Evolutionary conservation across 164 flowering plant genomes (phyloP).

Genomic region (Kalanchoe fedtschenkoi): DNA sequence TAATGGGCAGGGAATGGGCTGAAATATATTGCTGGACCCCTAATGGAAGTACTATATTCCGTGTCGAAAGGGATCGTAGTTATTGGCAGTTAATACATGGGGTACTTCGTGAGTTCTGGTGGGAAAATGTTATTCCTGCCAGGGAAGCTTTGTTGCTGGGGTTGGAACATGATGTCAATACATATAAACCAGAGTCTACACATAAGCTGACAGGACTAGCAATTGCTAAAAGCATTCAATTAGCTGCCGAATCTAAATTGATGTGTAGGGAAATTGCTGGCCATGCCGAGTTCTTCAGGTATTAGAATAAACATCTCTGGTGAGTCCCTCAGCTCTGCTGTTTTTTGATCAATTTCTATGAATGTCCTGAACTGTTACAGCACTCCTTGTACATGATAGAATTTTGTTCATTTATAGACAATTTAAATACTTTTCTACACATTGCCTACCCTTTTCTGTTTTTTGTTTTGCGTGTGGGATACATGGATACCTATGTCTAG

Average conservation of each 20-base stretch:
- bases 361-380: not conserved
- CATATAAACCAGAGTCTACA: constrained; percentile 46
- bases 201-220: constrained; percentile 68
- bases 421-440: not conserved
- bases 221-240: constrained; percentile 41
- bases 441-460: not conserved
- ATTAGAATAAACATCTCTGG: constrained; percentile 6
- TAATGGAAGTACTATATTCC: constrained; percentile 79
- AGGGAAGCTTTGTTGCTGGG: constrained; percentile 56
- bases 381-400: not conserved
- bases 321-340: not conserved
- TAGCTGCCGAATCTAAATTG: constrained; percentile 61
- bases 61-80: constrained; percentile 46
- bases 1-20: constrained; percentile 85
- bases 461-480: too few species aligned
- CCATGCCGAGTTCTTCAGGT: constrained; percentile 49
- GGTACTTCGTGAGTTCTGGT: constrained; percentile 84
- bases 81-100: constrained; percentile 79
- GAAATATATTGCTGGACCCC: constrained; percentile 96
- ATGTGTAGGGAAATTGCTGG: constrained; percentile 78
- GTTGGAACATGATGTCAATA: constrained; percentile 32
- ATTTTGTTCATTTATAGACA: not conserved
- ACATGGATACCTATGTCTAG: not conserved
- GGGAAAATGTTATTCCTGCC: constrained; percentile 89
- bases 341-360: not conserved